Base-by-base conservation (phyloP, 805 yeast species). In the Kodamaea kaohsiungensis region DNA sequence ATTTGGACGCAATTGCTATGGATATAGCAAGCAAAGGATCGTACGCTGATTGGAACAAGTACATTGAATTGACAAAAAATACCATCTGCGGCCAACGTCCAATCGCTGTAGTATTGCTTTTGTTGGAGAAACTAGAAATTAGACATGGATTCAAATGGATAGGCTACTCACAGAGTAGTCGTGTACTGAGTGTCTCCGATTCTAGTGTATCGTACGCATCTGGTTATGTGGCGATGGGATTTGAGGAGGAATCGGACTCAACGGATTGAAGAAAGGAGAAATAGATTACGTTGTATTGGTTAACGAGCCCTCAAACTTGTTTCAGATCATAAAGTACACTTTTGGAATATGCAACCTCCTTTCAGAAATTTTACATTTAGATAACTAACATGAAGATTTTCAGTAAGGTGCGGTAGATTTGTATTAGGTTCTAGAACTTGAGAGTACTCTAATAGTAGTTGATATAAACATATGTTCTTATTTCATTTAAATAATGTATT, bases 71-170 rank as follows among this genome's bases (percentile, higher is more conserved):
- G 1, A 90, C 98, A 0, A 90, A 87, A 0, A 92, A 93, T 71
- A 95, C 99, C 0, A 88, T 95, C 15, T 95, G 99, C 70, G 99
- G 99, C 0, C 88, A 91, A 55, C 85, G 83, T 56, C 97, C 98
- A 0, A 76, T 95, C 37, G 81, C 83, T 1, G 74, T 91, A 7
- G 66, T 93, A 16, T 65, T 93, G 50, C 71, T 76, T 17, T 67
- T 86, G 1, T 65, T 86, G 56, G 87, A 86, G 55, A 53, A 33
- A 40, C 40, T 58, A 63, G n/a, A 60, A 61, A 40, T 7, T 40
- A 40, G 45, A 40, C 70, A 68, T 0, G 67, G 59, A 3, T 81
- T 91, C 59, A 60, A 80, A 25, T 91, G 97, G 96, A 75, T 86
- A 12, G 89, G 88, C 0, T 93, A 93, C 65, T 73, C 87, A 0